Evolutionary conservation across 2,329 filamentous ascomycete species (phyloP), one percentile per base, ranked within the genome.

Genomic region (Ceratocystis papillata): DNA sequence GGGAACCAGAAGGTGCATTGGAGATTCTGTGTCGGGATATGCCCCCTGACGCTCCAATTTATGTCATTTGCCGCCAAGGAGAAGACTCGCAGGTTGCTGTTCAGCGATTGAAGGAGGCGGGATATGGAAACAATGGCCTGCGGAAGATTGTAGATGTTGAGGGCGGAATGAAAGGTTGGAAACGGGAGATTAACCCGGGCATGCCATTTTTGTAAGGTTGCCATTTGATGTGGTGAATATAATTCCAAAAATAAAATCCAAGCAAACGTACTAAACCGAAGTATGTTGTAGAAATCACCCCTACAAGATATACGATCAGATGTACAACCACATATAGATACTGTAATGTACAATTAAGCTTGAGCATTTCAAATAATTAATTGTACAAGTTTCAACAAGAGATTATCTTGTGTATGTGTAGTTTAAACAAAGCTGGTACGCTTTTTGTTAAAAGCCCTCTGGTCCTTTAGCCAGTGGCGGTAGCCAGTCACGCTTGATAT

Each of bases 381-480:
- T 25, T 53, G 10, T 12, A 53, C 5, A 17, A 15, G 15, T 10
- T 25, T 53, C 25, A 53, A 28, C 22, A 53, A 15, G 3, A 28
- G 5, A 28, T 25, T 53, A 1, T 22, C 20, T 17, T 53, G 48
- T 15, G 25, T 25, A 30, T 60, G 62, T 12, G 37, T 1, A 25
- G 20, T 28, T 62, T 75, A 87, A 69, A 86, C 76, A 75, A 86
- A 85, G 72, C 78, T 83, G 70, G 79, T 84, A 75, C 85, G 86
- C 84, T 95, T 96, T 80, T 91, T 91, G 79, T 96, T 96, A 79
- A 96, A 99, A 8, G 92, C 93, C 69, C 93, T 83, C 80, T 97
- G 94, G 74, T 99, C 94, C 81, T 96, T 97, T 73, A 99, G 78
- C 94, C 94, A 99, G 75, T 90, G 87, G 72, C 94, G 81, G 76